Evolutionary conservation across 768 basidiomycete genomes (phyloP), one percentile per base, ranked within the genome.

Genomic region (Kondoa subrosea): DNA sequence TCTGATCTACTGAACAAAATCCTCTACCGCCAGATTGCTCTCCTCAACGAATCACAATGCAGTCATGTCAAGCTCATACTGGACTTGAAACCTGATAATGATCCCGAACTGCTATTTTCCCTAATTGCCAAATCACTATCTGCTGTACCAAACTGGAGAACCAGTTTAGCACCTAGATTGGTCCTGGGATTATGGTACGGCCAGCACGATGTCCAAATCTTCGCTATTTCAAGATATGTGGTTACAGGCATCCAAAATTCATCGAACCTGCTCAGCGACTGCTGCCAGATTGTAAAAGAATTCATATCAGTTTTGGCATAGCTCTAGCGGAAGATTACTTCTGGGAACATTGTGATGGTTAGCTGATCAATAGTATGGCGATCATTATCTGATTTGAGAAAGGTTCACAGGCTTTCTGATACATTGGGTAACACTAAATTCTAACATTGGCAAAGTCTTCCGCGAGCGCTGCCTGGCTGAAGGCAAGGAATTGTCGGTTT

Each of bases 161-260:
- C 82, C 4, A 76, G 73, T 56, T 84, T 93, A 65, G 89, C 87
- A 1, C 89, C 89, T 0, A 83, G 90, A 21, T 83, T 91, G 73
- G 77, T 90, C 3, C 80, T 91, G 87, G 85, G 84, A 29, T 81
- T 89, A 56, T 91, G 91, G 78, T 74, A 78, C 32, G 78, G 89
- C 50, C 87, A 90, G 84, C 82, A 87, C 77, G 76, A 77, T 56
- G 79, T 60, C 68, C 87, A 87, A 76, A 84, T 82, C 2, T 75
- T 72, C 34, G 83, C 89, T 64, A 86, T 85, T 1, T 86, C 87
- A 0, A 81, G 87, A 26, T 82, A 88, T 74, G 78, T 90, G 4
- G 80, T 90, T 66, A 89, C 14, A 91, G 89, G 89, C 91, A 99
- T 78, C 91, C 93, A 3, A 83, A 85, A 63, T 99, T 93, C 80